phyloP scores from a whole-genome alignment of 2,329 filamentous ascomycete genomes.

The Chaetomium sp. region DNA sequence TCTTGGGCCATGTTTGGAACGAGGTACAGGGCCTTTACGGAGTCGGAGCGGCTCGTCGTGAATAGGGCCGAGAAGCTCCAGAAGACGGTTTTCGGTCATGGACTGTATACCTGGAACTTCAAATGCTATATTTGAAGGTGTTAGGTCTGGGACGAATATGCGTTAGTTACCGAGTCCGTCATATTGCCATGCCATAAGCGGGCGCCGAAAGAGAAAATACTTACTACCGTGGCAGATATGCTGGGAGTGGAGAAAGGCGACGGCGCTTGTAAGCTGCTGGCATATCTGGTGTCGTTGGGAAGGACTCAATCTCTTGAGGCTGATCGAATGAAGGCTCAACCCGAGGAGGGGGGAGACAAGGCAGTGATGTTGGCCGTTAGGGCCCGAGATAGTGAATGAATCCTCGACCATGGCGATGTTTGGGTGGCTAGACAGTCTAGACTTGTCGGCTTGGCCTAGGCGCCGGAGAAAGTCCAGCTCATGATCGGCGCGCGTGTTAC shows the following conservation, averaged over 20 bases:
- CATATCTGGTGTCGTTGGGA: not conserved
- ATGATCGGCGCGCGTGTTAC: not conserved
- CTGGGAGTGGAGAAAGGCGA: slow-evolving; percentile 8
- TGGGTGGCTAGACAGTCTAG: not conserved
- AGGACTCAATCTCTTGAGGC: not conserved
- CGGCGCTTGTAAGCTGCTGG: slow-evolving; percentile 10
- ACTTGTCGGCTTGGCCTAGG: slow-evolving; percentile 2
- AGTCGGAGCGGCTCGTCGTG: not conserved
- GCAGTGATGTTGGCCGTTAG: slow-evolving; percentile 14
- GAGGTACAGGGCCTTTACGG: slow-evolving; percentile 2
- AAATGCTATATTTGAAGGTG: slow-evolving; percentile 7
- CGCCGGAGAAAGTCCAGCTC: slow-evolving; percentile 1
- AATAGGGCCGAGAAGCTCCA: not conserved
- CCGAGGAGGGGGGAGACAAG: slow-evolving; percentile 5
- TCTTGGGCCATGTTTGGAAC: slow-evolving; percentile 2
- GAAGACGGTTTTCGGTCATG: not conserved
- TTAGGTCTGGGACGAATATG: not conserved
- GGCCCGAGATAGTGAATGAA: slow-evolving; percentile 10
- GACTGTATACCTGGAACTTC: not conserved
- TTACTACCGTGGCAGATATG: slow-evolving; percentile 12
- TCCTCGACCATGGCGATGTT: slow-evolving; percentile 12
- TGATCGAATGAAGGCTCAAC: not conserved
- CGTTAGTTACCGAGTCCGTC: not conserved
- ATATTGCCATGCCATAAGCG: too few relatives aligned
- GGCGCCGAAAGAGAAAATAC: not conserved